phyloP scores from a whole-genome alignment of 768 basidiomycete genomes.

The Podaxis sp. region DNA sequence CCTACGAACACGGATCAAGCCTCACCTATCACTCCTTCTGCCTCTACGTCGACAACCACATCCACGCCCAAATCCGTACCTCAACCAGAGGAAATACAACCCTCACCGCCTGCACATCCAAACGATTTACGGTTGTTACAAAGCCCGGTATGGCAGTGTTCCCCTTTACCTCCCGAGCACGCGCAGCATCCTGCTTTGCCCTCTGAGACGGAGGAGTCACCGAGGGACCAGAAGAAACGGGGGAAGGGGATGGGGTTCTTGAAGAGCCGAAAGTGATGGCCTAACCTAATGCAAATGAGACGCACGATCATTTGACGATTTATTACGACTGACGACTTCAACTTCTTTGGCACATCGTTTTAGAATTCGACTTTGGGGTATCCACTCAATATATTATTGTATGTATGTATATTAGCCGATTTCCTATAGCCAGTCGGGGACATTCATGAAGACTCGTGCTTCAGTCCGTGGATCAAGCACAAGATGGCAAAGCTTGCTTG shows the following conservation, averaged over 20 bases:
- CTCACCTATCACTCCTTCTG: not conserved
- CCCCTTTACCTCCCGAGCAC: constrained; percentile 11
- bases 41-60: not conserved
- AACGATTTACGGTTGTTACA: constrained; percentile 10
- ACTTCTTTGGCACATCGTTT: not conserved
- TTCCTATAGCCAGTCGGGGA: too few species aligned
- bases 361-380: not conserved
- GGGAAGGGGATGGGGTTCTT: not conserved
- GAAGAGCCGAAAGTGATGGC: not conserved
- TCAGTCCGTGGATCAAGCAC: not conserved
- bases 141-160: constrained; percentile 12
- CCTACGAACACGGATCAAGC: not conserved
- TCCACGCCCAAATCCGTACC: not conserved
- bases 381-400: not conserved
- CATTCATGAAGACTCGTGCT: too few species aligned
- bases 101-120: constrained; percentile 6
- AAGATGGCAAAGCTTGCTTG: not conserved
- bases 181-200: not conserved
- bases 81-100: not conserved
- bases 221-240: not conserved
- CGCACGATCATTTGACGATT: not conserved
- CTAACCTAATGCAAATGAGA: not conserved
- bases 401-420: not conserved
- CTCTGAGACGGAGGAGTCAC: not conserved
- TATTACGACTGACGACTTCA: not conserved